Conservation (phyloP, 768 basidiomycete species). For the Mycena capillaripes region DNA sequence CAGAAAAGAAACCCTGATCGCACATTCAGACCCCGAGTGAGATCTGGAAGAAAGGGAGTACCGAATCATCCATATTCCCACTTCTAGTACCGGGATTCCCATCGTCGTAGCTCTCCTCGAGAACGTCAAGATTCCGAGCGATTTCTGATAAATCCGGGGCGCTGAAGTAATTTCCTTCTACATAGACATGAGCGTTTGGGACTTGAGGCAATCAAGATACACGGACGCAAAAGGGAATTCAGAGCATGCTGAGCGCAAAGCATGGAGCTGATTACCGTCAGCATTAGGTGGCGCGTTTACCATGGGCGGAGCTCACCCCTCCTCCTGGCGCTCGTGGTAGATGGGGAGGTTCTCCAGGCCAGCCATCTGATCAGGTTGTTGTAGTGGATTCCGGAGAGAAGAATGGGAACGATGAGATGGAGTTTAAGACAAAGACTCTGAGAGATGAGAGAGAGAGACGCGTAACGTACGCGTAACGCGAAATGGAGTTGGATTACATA, state of each 20-base stretch:
- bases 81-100: conserved; percentile 60
- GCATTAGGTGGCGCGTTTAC: background rate
- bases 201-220: conserved; percentile 33
- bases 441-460: no score
- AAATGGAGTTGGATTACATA: background rate
- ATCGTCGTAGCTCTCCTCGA: conserved; percentile 74
- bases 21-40: background rate
- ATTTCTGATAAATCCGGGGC: conserved; percentile 85
- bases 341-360: conserved; percentile 66
- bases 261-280: conserved; percentile 66
- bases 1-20: conserved; percentile 86
- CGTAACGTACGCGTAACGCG: background rate
- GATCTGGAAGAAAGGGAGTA: background rate
- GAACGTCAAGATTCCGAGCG: conserved; percentile 74
- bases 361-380: conserved; percentile 4
- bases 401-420: no score
- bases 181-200: conserved; percentile 29
- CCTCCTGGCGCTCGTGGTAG: conserved; percentile 85
- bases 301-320: conserved; percentile 42
- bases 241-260: conserved; percentile 91
- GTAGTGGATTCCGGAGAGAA: no score
- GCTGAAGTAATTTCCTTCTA: conserved; percentile 74
- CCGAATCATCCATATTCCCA: conserved; percentile 94
- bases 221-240: conserved; percentile 84
- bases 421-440: no score